Base-by-base conservation (phyloP, 345 rosid genomes). In the Orychophragmus violaceus region DNA sequence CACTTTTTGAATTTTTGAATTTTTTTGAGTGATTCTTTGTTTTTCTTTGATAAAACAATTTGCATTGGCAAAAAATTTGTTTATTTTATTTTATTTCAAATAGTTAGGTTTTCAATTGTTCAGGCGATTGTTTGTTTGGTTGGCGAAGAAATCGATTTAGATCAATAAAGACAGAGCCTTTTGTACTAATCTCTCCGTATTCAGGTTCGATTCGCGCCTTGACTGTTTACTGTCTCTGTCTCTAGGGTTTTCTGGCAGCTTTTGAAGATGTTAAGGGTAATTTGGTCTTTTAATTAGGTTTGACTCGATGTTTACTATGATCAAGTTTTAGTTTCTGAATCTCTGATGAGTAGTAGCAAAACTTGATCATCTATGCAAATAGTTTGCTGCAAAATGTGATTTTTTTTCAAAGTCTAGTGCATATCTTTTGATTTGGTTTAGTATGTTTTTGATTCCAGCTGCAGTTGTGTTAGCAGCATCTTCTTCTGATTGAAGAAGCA, bases 181-280 rank as follows among this genome's bases (percentile, higher is more conserved):
- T n/a, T n/a, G n/a, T 37, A 69, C 24, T 69, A 33, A 54, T 62
- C 63, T 71, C 69, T 32, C 69, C 50, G 42, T 54, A 45, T 51
- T 50, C 64, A 59, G 73, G 70, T 74, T 68, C 10, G 46, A 45
- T 68, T 62, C 22, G 21, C 39, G 23, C 8, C 18, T 66, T 60
- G 52, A 10, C 65, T 69, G 32, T 42, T 59, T 9, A 32, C 44
- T 62, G 89, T 25, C 27, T 10, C 58, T 2, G 39, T 62, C 16
- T 42, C 57, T 66, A 80, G 86, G 97, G 77, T 60, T 74, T 59
- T 4, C 78, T 58, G 8, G 45, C 28, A 46, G 70, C 59, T 69
- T 87, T 50, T 59, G 63, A 48, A 74, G 65, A 73, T 56, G 71
- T 44, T 23, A 50, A 66, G 59, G 80, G 35, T 59, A 72, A 36